Base-by-base conservation (phyloP, 352 stramenopile species). In the Sclerospora graminicola region DNA sequence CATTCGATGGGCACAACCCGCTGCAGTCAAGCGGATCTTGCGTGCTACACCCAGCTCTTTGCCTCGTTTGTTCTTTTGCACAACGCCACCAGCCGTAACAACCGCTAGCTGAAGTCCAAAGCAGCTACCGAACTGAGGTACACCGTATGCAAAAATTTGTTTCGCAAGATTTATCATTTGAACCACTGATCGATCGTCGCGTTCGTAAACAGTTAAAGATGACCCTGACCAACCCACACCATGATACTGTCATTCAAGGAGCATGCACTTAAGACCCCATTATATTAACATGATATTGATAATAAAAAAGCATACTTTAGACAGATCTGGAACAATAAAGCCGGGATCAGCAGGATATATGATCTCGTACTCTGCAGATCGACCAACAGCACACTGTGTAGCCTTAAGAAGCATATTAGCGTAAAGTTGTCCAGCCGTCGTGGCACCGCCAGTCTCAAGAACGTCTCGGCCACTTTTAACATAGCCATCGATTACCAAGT, bases 101-200 rank as follows among this genome's bases (percentile, higher is more conserved):
- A 76, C 68, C 5, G 77, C 77, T 13, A 89, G 36, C 28, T 89
- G 74, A 41, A 76, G 54, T 5, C 66, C 74, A 45, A 81, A 89
- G 57, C 78, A 87, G 58, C 74, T 87, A 11, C 78, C 78, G 38
- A 84, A 84, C 57, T 89, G 78, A 23, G 74, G 77, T 4, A 89
- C 49, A 28, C 78, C 73, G 14, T 55, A 38, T 14, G 44, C 60
- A 37, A 83, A 84, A 39, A 48, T 63, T 27, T 46, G 43, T 8
- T 54, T 50, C 7, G 69, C 60, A 13, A 85, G 44, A 2, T 51
- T 55, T 32, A 71, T 55, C 58, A 79, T 70, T 37, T 63, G 52
- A 38, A 66, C 24, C 24, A 89, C 66, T 21, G 57, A 63, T 21
- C 56, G 60, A 47, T 88, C 62, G 1, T 79, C 49, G 0, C 50